These are phyloP conservation scores for Fraxinus excelsior DNA, from an alignment of 257 asterid genomes.

Conservation along the genomic window DNA sequence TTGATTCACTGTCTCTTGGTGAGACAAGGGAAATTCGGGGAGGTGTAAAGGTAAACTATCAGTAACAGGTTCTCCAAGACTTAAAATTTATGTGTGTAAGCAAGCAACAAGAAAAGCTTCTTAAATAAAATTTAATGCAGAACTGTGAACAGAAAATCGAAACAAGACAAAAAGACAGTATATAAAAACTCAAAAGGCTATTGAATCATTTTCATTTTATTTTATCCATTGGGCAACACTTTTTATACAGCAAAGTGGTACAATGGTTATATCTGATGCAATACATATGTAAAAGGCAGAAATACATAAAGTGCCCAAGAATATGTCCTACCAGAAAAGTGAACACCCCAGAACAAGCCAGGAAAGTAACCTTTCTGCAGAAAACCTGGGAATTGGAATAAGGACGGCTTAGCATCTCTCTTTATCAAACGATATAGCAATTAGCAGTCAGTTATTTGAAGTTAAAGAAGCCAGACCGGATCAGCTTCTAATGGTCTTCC, in stretches of 20 bases:
- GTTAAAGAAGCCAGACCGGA: constrained; percentile 54
- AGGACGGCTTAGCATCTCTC: constrained; percentile 18
- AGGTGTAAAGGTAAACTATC: neutral
- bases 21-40: neutral
- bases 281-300: neutral
- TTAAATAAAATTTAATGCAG: constrained; percentile 6
- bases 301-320: constrained; percentile 12
- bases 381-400: constrained; percentile 58
- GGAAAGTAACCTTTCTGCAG: constrained; percentile 84
- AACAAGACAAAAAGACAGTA: neutral
- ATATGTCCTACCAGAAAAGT: constrained; percentile 64
- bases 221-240: neutral
- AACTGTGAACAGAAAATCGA: constrained; percentile 5
- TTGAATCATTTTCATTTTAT: neutral
- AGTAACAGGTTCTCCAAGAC: neutral
- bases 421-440: constrained; percentile 12
- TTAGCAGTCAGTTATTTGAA: constrained; percentile 20
- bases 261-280: neutral
- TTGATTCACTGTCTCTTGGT: neutral
- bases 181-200: neutral
- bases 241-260: too few relatives aligned
- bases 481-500: constrained; percentile 95
- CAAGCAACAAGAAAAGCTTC: neutral
- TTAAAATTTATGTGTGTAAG: neutral
- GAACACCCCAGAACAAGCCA: constrained; percentile 74